Percentiles rank a stretch among this genome's conserved stretches.
Evolutionary conservation across 345 rosid species (phyloP).

Genomic region (Punica granatum): DNA sequence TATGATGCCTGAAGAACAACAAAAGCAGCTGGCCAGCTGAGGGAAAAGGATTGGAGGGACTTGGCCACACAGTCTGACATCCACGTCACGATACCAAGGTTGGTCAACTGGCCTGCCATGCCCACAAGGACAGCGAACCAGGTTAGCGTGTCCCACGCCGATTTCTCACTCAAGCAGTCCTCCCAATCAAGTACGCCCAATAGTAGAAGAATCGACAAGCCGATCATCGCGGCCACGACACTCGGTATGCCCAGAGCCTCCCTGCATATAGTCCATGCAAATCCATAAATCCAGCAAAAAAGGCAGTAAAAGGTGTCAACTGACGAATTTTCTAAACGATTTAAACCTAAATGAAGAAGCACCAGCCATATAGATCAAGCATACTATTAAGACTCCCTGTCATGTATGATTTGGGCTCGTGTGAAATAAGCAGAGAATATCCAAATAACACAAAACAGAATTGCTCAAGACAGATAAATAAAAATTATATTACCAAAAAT

Average conservation of each 20-base stretch:
- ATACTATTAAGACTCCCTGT: neutral
- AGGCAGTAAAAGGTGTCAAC: neutral
- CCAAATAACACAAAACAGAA: neutral
- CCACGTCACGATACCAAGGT: conserved; percentile 82
- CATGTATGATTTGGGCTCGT: neutral
- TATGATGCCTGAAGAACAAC: conserved; percentile 86
- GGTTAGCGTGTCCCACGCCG: conserved; percentile 96
- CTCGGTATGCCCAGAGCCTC: conserved; percentile 78
- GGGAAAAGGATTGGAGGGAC: conserved; percentile 55
- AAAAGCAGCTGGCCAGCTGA: conserved; percentile 91
- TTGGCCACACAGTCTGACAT: conserved; percentile 75
- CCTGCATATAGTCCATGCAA: conserved; percentile 26
- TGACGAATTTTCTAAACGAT: neutral
- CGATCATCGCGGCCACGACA: conserved; percentile 97
- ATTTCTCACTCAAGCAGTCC: conserved; percentile 87
- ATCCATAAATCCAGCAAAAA: neutral
- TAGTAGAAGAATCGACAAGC: conserved; percentile 71
- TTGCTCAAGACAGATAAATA: neutral
- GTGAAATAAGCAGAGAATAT: neutral
- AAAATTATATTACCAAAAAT: neutral
- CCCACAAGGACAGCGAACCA: conserved; percentile 96
- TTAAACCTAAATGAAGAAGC: neutral
- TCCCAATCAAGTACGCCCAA: conserved; percentile 96
- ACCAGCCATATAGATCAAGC: neutral
- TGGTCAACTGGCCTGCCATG: conserved; percentile 91